These are phyloP conservation scores for Saccharomyces hybrid DNA, from an alignment of 1,139 yeast species.

Conservation along the genomic window DNA sequence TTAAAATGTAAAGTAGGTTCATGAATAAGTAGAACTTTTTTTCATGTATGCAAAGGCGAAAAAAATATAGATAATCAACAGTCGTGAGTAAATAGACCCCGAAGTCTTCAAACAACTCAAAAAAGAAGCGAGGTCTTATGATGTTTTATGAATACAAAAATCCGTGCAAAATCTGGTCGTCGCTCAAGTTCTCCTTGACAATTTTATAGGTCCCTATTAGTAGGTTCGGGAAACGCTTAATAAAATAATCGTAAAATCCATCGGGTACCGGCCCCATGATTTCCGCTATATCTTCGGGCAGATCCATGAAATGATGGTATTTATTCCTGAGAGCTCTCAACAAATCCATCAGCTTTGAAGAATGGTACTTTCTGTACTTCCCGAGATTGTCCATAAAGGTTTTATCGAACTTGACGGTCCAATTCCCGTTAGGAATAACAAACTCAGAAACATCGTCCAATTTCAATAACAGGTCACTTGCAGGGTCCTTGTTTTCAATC, in stretches of 20 bases:
- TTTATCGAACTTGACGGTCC: constrained; percentile 70
- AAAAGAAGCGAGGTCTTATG: not conserved
- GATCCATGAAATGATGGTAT: constrained; percentile 85
- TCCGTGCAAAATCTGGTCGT: constrained; percentile 55
- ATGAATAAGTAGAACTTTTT: not conserved
- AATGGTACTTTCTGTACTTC: constrained; percentile 80
- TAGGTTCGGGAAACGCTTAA: constrained; percentile 64
- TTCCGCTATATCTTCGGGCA: constrained; percentile 55
- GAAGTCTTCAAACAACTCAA: too few species aligned
- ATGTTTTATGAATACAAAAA: constrained; percentile 35
- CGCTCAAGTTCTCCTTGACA: constrained; percentile 47
- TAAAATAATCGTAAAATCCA: constrained; percentile 75
- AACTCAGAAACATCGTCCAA: constrained; percentile 50
- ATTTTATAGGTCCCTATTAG: constrained; percentile 68
- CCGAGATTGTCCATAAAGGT: constrained; percentile 76
- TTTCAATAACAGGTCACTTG: constrained; percentile 52
- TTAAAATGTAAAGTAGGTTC: not conserved
- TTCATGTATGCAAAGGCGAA: not conserved
- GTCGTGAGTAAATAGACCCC: not conserved
- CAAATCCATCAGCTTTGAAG: constrained; percentile 71
- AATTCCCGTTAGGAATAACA: constrained; percentile 59
- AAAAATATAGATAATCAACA: not conserved
- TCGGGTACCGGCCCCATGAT: constrained; percentile 75
- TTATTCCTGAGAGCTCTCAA: constrained; percentile 86
- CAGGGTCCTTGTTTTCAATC: constrained; percentile 79